Conservation (phyloP, 164 flowering plant species). For the Euptelea pleiosperma region DNA sequence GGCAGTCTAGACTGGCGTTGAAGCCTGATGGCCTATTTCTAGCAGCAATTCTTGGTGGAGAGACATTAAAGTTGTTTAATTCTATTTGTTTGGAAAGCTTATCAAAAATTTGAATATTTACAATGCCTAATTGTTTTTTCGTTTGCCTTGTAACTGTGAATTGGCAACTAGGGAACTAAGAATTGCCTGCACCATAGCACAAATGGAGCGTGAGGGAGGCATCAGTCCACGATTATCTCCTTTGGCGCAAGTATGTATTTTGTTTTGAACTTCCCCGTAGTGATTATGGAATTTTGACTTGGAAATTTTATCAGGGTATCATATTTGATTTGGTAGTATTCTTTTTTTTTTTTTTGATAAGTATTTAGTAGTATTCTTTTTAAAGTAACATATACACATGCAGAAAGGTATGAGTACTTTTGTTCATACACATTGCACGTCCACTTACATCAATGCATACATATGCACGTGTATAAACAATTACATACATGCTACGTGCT, state of each 20-base stretch:
- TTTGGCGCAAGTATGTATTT: constrained; percentile 71
- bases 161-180: constrained; percentile 62
- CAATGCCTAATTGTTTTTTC: background rate
- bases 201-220: constrained; percentile 99
- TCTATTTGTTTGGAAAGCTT: background rate
- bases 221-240: constrained; percentile 95
- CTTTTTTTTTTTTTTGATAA: too few species aligned
- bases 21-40: constrained; percentile 97
- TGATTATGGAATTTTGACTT: background rate
- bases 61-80: constrained; percentile 68
- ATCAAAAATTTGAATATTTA: background rate
- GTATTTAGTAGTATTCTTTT: too few species aligned
- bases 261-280: background rate
- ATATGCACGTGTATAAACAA: too few species aligned
- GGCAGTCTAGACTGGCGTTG: constrained; percentile 82
- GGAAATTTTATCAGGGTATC: background rate
- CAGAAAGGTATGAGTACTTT: too few species aligned
- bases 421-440: too few species aligned
- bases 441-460: too few species aligned
- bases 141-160: constrained; percentile 12
- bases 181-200: constrained; percentile 91
- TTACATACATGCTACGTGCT: too few species aligned
- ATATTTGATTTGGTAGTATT: too few species aligned
- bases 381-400: too few species aligned
- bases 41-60: constrained; percentile 98